phyloP scores from a whole-genome alignment of 1,139 yeast genomes.

The Waltiozyma sp. region DNA sequence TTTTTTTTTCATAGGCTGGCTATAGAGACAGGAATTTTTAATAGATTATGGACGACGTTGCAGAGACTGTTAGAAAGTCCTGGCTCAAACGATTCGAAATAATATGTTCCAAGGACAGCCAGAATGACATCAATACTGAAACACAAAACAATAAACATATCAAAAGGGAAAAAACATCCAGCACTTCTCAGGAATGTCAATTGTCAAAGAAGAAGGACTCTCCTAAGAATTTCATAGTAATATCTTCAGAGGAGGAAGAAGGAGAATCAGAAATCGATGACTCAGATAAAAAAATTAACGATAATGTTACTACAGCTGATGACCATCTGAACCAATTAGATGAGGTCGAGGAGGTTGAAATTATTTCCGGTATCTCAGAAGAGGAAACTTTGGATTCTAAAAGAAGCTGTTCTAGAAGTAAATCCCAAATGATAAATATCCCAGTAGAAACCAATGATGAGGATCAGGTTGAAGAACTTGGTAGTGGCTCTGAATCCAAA shows the following conservation, averaged over 20 bases:
- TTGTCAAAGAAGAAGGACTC: too few relatives aligned
- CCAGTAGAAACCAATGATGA: neutral
- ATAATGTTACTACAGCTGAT: neutral
- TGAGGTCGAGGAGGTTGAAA: neutral
- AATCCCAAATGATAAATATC: neutral
- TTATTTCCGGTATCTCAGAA: neutral
- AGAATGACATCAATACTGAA: too few relatives aligned
- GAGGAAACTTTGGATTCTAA: neutral
- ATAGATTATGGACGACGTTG: neutral
- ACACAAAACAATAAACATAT: neutral
- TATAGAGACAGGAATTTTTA: too few relatives aligned
- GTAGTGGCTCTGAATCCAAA: neutral
- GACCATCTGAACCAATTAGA: neutral
- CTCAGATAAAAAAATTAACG: neutral
- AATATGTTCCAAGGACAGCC: too few relatives aligned
- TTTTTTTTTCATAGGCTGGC: too few relatives aligned
- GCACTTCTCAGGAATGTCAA: too few relatives aligned
- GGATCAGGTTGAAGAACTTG: neutral
- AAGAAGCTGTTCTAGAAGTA: neutral
- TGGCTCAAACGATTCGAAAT: constrained; percentile 5
- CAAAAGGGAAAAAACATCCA: neutral
- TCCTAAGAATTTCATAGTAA: neutral
- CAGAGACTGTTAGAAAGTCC: constrained; percentile 4
- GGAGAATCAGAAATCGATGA: neutral
- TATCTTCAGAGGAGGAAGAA: neutral